phyloP scores from a whole-genome alignment of 2,329 filamentous ascomycete species.

The Fusarium nurragi region DNA sequence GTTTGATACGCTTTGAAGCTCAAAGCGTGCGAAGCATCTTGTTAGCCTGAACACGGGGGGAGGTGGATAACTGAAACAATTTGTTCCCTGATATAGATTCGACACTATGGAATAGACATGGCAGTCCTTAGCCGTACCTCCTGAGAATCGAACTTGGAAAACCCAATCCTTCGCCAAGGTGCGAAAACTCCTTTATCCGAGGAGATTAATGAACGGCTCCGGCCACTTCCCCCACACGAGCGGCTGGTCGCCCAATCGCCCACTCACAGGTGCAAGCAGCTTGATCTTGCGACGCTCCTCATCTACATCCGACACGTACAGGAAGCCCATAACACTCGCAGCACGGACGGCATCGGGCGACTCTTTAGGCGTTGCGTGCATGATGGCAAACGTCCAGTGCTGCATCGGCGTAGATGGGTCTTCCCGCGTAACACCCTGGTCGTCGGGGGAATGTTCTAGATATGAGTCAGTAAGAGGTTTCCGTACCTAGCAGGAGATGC shows the following conservation, averaged over 20 bases:
- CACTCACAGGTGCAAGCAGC: constrained; percentile 84
- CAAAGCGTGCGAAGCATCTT: not conserved
- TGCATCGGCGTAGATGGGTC: constrained; percentile 74
- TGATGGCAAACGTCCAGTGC: constrained; percentile 85
- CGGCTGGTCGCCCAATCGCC: constrained; percentile 80
- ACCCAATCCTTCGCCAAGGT: not conserved
- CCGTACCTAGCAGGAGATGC: constrained; percentile 36
- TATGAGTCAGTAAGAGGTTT: constrained; percentile 18
- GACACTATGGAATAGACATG: not conserved
- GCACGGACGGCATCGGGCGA: constrained; percentile 77
- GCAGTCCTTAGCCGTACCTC: not conserved
- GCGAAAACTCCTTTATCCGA: constrained; percentile 56
- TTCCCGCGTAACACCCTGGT: constrained; percentile 67
- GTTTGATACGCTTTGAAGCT: no score
- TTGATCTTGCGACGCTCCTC: constrained; percentile 82
- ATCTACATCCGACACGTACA: constrained; percentile 93
- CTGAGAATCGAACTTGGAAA: not conserved
- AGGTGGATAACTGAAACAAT: not conserved
- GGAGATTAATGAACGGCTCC: constrained; percentile 80
- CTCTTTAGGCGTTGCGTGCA: constrained; percentile 77
- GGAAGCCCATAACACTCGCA: constrained; percentile 87
- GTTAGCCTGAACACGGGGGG: no score
- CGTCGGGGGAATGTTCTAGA: constrained; percentile 46
- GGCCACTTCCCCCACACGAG: constrained; percentile 89
- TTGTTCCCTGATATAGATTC: not conserved